A percentile compares a stretch with the other conserved stretches of the same genome.
Conservation (phyloP, 2,329 filamentous ascomycete species). For the Sphaerostilbella broomeana region DNA sequence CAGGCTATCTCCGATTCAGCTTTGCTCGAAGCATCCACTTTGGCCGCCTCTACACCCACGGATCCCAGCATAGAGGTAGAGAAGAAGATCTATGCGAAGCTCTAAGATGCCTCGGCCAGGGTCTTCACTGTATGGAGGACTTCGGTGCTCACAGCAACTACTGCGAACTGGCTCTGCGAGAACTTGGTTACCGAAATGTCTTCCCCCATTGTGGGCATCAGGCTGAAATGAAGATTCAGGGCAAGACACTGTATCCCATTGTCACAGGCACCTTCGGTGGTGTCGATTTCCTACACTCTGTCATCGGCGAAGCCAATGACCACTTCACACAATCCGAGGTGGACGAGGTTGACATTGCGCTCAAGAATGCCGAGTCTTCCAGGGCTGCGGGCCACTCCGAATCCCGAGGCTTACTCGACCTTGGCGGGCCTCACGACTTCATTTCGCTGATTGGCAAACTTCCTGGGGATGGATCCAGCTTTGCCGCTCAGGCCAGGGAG, state of each 20-base stretch:
- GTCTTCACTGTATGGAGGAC: slow-evolving; percentile 71
- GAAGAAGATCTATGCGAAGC: slow-evolving; percentile 78
- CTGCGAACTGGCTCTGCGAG: slow-evolving; percentile 67
- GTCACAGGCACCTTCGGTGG: slow-evolving; percentile 71
- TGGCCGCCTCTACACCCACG: slow-evolving; percentile 66
- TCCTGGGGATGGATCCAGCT: slow-evolving; percentile 60
- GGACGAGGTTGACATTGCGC: slow-evolving; percentile 68
- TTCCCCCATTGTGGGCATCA: slow-evolving; percentile 67
- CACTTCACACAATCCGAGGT: slow-evolving; percentile 82
- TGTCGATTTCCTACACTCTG: slow-evolving; percentile 78
- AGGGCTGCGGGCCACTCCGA: slow-evolving; percentile 31
- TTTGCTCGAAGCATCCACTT: slow-evolving; percentile 69
- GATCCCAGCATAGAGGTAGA: slow-evolving; percentile 52
- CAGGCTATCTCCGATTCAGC: slow-evolving; percentile 75
- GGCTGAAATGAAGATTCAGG: slow-evolving; percentile 57
- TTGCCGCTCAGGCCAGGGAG: slow-evolving; percentile 58
- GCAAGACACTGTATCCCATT: slow-evolving; percentile 64
- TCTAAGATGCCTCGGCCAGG: slow-evolving; percentile 67
- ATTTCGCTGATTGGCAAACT: slow-evolving; percentile 69
- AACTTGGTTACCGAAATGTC: slow-evolving; percentile 74
- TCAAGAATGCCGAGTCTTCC: slow-evolving; percentile 59
- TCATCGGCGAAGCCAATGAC: slow-evolving; percentile 69
- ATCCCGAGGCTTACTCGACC: slow-evolving; percentile 36
- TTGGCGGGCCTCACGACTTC: slow-evolving; percentile 48
- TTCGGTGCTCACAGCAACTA: slow-evolving; percentile 81